Conservation (phyloP, 805 yeast species). For the Suhomyces vadensis region DNA sequence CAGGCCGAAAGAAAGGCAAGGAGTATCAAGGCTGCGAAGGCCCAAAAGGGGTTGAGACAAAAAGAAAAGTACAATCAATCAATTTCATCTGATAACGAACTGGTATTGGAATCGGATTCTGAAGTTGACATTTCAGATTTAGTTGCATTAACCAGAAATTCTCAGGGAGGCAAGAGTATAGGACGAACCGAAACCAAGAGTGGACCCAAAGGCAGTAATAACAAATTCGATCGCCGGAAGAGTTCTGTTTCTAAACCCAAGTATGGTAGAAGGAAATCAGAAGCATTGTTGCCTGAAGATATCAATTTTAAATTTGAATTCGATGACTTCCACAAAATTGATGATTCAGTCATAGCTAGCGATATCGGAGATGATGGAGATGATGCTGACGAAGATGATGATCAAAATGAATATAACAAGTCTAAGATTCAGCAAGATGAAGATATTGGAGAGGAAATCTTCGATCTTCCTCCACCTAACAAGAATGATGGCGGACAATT, state of each 20-base stretch:
- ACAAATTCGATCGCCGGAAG: constrained; percentile 5
- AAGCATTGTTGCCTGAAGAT: constrained; percentile 44
- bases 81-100: constrained; percentile 6
- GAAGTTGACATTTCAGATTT: constrained; percentile 11
- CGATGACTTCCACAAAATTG: constrained; percentile 33
- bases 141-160: constrained; percentile 8
- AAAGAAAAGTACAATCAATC: constrained; percentile 11
- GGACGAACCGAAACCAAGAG: not conserved
- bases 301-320: constrained; percentile 44
- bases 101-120: constrained; percentile 9
- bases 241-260: constrained; percentile 16
- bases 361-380: constrained; percentile 38
- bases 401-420: constrained; percentile 13
- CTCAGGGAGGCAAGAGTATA: not conserved
- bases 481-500: not conserved
- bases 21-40: constrained; percentile 49
- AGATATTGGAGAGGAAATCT: constrained; percentile 60
- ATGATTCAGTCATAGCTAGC: constrained; percentile 17
- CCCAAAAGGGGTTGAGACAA: constrained; percentile 23
- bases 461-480: not conserved
- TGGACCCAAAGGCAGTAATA: constrained; percentile 2
- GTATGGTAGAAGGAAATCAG: constrained; percentile 38
- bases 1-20: constrained; percentile 67
- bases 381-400: constrained; percentile 17
- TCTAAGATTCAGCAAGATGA: constrained; percentile 43